Percentiles rank a stretch among this genome's conserved stretches.
These are phyloP conservation scores for Talaromyces nanjingensis DNA, from an alignment of 495 filamentous ascomycete genomes.

Conservation along the genomic window DNA sequence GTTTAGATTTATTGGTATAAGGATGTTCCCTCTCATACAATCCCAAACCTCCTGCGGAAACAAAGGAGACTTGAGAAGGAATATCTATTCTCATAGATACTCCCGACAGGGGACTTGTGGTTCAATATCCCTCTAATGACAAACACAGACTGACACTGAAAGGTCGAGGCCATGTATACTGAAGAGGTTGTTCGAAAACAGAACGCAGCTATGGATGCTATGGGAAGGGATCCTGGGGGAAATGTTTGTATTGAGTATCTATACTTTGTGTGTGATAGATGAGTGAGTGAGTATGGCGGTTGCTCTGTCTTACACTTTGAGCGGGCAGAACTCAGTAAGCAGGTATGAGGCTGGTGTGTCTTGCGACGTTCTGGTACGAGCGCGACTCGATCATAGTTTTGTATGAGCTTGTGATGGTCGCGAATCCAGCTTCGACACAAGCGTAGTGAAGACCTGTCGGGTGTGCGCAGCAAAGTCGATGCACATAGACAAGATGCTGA, in stretches of 20 bases:
- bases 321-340: background rate
- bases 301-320: background rate
- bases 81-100: slow-evolving; percentile 22
- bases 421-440: background rate
- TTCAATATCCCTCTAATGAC: slow-evolving; percentile 44
- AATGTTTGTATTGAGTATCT: background rate
- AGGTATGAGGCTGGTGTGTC: background rate
- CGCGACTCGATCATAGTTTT: background rate
- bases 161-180: slow-evolving; percentile 45
- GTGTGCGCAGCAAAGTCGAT: background rate
- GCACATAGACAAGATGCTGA: background rate
- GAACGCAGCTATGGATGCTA: background rate
- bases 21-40: background rate
- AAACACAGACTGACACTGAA: slow-evolving; percentile 45
- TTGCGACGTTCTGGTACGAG: background rate
- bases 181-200: slow-evolving; percentile 26
- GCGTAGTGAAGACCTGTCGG: background rate
- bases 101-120: slow-evolving; percentile 14
- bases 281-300: background rate
- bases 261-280: background rate
- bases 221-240: background rate
- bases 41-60: no score
- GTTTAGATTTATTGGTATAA: background rate
- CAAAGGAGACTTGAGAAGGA: background rate
- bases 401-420: background rate